These are phyloP conservation scores for Pseudogymnoascus sp. DNA, from an alignment of 2,329 filamentous ascomycete species.

Conservation along the genomic window DNA sequence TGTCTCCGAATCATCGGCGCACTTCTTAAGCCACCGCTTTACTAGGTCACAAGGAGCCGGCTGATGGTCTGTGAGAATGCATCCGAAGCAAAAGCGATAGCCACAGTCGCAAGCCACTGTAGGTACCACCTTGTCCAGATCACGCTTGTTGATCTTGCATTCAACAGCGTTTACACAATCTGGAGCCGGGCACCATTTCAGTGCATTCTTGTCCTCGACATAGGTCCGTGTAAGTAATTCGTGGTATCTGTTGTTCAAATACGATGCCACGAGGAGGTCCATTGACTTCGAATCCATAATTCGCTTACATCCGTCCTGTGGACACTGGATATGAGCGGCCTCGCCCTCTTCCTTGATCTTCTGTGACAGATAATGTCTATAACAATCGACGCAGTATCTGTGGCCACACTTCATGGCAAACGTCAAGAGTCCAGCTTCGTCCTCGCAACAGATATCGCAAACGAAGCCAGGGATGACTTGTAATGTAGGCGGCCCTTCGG, in stretches of 20 bases:
- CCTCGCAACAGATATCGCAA: conserved; percentile 96
- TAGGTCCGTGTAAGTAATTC: conserved; percentile 86
- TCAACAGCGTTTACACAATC: conserved; percentile 92
- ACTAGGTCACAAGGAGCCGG: conserved; percentile 86
- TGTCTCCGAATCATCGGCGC: conserved; percentile 94
- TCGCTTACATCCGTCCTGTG: conserved; percentile 74
- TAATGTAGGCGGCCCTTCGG: conserved; percentile 55
- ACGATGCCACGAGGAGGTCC: conserved; percentile 58
- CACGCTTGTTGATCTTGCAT: conserved; percentile 78
- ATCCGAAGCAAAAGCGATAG: conserved; percentile 91
- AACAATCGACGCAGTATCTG: conserved; percentile 87
- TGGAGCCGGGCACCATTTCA: conserved; percentile 98
- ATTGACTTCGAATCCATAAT: conserved; percentile 88
- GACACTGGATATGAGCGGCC: conserved; percentile 88
- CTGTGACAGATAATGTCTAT: conserved; percentile 78
- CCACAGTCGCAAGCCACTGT: conserved; percentile 81
- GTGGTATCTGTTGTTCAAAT: conserved; percentile 59
- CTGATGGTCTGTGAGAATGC: conserved; percentile 80
- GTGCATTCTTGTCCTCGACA: conserved; percentile 88
- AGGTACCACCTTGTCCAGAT: conserved; percentile 75
- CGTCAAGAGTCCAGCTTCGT: conserved; percentile 64
- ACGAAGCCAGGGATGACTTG: conserved; percentile 66
- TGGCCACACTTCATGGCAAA: conserved; percentile 96
- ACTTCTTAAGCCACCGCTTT: conserved; percentile 96
- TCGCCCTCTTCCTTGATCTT: conserved; percentile 96